A percentile compares a stretch with the other conserved stretches of the same genome.
phyloP scores from a whole-genome alignment of 1,139 yeast genomes.

The Eremothecium coryli region DNA sequence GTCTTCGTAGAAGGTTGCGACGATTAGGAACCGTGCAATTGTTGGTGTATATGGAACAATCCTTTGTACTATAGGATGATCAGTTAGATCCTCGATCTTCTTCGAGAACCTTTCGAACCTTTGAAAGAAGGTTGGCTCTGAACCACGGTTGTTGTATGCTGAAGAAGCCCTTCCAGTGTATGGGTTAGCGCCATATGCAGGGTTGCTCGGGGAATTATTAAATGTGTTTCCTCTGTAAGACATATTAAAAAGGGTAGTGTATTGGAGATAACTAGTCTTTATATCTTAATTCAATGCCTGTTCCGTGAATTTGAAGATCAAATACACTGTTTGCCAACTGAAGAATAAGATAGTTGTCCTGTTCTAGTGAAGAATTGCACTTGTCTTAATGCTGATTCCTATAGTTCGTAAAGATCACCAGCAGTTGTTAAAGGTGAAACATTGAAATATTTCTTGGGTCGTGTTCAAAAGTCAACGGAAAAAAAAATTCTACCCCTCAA shows the following conservation, averaged over 20 bases:
- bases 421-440: too few species aligned
- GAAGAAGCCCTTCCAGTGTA: slow-evolving; percentile 4
- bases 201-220: slow-evolving; percentile 8
- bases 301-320: too few species aligned
- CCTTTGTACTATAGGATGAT: slow-evolving; percentile 28
- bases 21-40: slow-evolving; percentile 81
- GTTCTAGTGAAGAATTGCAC: too few species aligned
- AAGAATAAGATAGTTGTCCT: too few species aligned
- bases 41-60: slow-evolving; percentile 72
- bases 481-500: too few species aligned
- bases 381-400: too few species aligned
- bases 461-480: too few species aligned
- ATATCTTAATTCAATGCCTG: too few species aligned
- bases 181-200: slow-evolving; percentile 7
- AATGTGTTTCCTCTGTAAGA: slow-evolving; percentile 12
- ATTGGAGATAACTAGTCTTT: too few species aligned
- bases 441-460: too few species aligned
- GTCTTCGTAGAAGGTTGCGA: slow-evolving; percentile 91
- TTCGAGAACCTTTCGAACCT: slow-evolving; percentile 26
- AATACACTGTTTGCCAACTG: too few species aligned
- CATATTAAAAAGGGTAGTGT: slow-evolving; percentile 6
- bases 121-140: not conserved
- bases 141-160: not conserved
- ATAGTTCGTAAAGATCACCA: too few species aligned
- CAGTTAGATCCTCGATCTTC: slow-evolving; percentile 34